phyloP scores from a whole-genome alignment of 2,329 filamentous ascomycete species.

The Aspergillus sclerotialis region DNA sequence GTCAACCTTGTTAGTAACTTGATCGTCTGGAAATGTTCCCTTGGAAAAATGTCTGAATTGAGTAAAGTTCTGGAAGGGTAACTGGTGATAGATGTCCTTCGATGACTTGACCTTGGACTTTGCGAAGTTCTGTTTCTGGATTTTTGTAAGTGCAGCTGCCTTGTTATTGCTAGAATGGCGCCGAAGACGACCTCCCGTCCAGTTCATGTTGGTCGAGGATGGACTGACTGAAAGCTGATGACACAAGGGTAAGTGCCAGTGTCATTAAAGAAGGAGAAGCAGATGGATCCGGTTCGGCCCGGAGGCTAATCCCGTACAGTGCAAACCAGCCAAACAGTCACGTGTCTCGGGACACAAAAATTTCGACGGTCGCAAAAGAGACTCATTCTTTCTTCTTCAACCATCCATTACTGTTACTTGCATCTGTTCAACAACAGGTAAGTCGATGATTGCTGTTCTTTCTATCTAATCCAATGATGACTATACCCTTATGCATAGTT shows the following conservation, averaged over 20 bases:
- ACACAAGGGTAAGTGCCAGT: too few species aligned
- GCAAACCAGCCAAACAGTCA: not conserved
- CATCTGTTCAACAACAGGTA: not conserved
- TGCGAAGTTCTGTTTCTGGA: constrained; percentile 28
- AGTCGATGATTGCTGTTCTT: not conserved
- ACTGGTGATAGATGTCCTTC: constrained; percentile 9
- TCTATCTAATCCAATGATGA: constrained; percentile 22
- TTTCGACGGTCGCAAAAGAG: constrained; percentile 1
- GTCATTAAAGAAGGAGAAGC: not conserved
- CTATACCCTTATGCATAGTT: constrained; percentile 35
- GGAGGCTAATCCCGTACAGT: not conserved
- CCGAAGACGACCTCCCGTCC: constrained; percentile 37
- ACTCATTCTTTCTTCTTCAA: constrained; percentile 2
- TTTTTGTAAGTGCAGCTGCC: constrained; percentile 16
- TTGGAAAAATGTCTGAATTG: constrained; percentile 1
- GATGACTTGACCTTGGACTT: constrained; percentile 17
- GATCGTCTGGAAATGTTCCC: not conserved
- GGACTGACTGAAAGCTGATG: too few species aligned
- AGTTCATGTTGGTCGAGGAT: constrained; percentile 33
- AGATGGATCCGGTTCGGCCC: not conserved
- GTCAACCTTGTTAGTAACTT: not conserved
- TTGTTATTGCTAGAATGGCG: constrained; percentile 29
- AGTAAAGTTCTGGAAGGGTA: constrained; percentile 7
- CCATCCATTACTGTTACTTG: not conserved
- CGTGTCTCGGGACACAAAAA: not conserved